These are phyloP conservation scores for Ophiorrhiza pumila DNA, from an alignment of 257 asterid species.

Conservation along the genomic window DNA sequence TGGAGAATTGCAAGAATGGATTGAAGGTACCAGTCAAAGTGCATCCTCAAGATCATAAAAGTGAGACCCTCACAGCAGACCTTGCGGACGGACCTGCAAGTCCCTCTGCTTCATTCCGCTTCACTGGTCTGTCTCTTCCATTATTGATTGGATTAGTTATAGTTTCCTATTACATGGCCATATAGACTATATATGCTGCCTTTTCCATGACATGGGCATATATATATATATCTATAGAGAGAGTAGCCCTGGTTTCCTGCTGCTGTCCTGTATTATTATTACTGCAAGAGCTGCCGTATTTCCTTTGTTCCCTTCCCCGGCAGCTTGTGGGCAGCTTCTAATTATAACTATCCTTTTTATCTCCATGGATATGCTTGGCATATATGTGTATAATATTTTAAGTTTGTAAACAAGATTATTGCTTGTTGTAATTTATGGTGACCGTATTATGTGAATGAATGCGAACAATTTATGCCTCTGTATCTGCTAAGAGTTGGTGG, in stretches of 20 bases:
- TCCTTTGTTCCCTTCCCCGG: no score
- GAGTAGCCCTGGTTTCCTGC: no score
- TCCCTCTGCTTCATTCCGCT: slow-evolving; percentile 10
- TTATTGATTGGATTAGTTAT: slow-evolving; percentile 10
- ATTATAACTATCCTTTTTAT: no score
- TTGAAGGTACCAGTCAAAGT: slow-evolving; percentile 56
- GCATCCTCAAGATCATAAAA: slow-evolving; percentile 12
- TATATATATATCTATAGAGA: no score
- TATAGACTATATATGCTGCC: no score
- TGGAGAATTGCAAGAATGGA: slow-evolving; percentile 55
- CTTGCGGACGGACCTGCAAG: slow-evolving; percentile 7
- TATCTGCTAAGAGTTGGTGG: no score
- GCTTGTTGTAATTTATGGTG: background rate
- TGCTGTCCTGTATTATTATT: background rate
- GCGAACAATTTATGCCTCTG: no score
- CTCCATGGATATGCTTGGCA: background rate
- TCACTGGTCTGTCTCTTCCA: background rate
- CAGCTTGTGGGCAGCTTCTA: no score
- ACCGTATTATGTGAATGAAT: background rate
- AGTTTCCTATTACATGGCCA: slow-evolving; percentile 10
- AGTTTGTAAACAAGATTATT: background rate
- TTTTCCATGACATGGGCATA: no score
- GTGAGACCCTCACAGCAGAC: background rate
- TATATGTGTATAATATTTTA: background rate
- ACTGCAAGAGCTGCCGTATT: background rate